Evolutionary conservation across 2,329 filamentous ascomycete genomes (phyloP), one percentile per base, ranked within the genome.

Genomic region (Botrytis fragariae): DNA sequence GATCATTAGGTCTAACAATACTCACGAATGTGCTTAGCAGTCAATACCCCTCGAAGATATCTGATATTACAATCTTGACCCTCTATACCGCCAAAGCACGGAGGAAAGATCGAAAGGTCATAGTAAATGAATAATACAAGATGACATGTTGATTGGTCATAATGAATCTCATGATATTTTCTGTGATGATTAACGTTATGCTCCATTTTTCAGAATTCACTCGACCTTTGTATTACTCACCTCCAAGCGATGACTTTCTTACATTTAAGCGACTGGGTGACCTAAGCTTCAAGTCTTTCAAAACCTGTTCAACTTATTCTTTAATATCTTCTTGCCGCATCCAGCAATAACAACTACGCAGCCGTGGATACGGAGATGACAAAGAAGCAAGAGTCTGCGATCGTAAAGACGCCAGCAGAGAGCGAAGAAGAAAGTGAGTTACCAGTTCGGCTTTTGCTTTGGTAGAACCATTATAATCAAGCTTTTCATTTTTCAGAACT

Each of bases 111-210:
- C 22, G 25, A 12, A 51, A 51, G 48, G 10, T 51, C 14, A 51
- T 2, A 2, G 22, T n/a, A 25, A 4, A 51, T 25, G 22, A n/a
- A 5, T 14, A 12, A 4, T 51, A 51, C 4, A 51, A n/a, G 10
- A 2, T 7, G 1, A 3, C 10, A 51, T 14, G 1, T n/a, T n/a
- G 3, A n/a, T n/a, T n/a, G 48, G 22, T 0, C 1, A 51, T 0
- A 14, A 12, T 51, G 4, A 25, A 48, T 25, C 22, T 22, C 22
- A 25, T 48, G 45, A 12, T 48, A 2, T 25, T 48, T 25, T 25
- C 20, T 22, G 7, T 48, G 45, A 25, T 48, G 22, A 48, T 25
- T 5, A 18, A 51, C 5, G 1, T 51, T 14, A n/a, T 51, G 48
- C 4, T 51, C 4, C 25, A 10, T 51, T 51, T 51, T 51, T n/a